Evolutionary conservation across 352 stramenopile species (phyloP), one percentile per base, ranked within the genome.

Genomic region (Bremia lactucae): DNA sequence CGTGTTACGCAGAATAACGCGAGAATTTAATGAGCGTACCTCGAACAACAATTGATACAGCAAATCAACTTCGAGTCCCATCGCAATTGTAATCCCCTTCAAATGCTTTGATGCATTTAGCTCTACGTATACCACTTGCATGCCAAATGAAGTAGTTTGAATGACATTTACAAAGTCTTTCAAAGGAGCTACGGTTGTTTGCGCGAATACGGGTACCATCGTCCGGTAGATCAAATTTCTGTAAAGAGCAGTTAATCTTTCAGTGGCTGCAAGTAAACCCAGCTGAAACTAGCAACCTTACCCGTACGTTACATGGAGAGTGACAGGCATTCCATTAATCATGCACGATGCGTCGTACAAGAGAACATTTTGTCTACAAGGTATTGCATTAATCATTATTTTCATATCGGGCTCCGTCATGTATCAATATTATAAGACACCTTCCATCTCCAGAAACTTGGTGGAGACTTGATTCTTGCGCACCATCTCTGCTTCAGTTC

Each of bases 311-410:
- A 92, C 64, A 39, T 87, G 65, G 9, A 92, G 60, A 26, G 68
- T 81, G 10, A 70, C 62, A 33, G 79, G 79, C 35, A 80, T 65
- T 10, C 61, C 79, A 35, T 85, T 88, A 20, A 86, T 39, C 21
- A 92, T 65, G 42, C 72, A 83, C 18, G 74, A 73, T n/a, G 68
- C 63, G 36, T 92, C 79, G 43, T 88, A 89, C 5, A 92, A 59
- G 26, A 92, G 42, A 26, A 87, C 77, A 34, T 84, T 81, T n/a
- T 63, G 64, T 31, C 73, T 77, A 20, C 28, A 52, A 5, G 34
- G 6, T 9, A 55, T 25, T 11, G 34, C 18, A n/a, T n/a, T n/a
- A n/a, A n/a, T n/a, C n/a, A n/a, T n/a, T n/a, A n/a, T n/a, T n/a
- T n/a, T n/a, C n/a, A n/a, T n/a, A n/a, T n/a, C n/a, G n/a, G n/a